These are phyloP conservation scores for Phytophthora pinifolia DNA, from an alignment of 352 stramenopile species.

Conservation along the genomic window DNA sequence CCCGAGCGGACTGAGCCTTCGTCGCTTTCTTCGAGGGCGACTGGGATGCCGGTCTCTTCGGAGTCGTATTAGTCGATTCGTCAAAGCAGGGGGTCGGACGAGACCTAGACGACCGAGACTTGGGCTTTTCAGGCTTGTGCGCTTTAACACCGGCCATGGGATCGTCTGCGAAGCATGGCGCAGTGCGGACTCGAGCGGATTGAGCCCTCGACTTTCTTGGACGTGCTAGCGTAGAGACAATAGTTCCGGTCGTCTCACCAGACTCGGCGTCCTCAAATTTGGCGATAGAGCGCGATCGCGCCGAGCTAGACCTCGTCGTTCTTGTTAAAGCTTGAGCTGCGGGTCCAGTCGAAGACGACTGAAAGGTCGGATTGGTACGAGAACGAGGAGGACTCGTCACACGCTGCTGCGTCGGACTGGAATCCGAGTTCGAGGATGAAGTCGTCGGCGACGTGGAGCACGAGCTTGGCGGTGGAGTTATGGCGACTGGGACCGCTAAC, in stretches of 20 bases:
- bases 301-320: background rate
- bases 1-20: conserved; percentile 16
- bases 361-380: background rate
- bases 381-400: background rate
- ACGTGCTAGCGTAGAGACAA: background rate
- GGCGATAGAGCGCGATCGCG: conserved; percentile 16
- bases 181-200: conserved; percentile 19
- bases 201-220: conserved; percentile 11
- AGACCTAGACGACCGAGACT: conserved; percentile 8
- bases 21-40: conserved; percentile 6
- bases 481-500: background rate
- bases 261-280: conserved; percentile 21
- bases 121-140: conserved; percentile 3
- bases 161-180: conserved; percentile 3
- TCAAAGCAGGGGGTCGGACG: conserved; percentile 14
- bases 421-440: conserved; percentile 26
- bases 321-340: background rate
- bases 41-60: background rate
- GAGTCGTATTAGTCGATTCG: conserved; percentile 2
- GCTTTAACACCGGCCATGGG: conserved; percentile 11
- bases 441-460: conserved; percentile 23
- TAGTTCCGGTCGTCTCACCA: background rate
- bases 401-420: conserved; percentile 13
- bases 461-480: conserved; percentile 7
- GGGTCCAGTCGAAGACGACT: background rate